phyloP scores from a whole-genome alignment of 2,329 filamentous ascomycete genomes.

The Colletotrichum sublineola region DNA sequence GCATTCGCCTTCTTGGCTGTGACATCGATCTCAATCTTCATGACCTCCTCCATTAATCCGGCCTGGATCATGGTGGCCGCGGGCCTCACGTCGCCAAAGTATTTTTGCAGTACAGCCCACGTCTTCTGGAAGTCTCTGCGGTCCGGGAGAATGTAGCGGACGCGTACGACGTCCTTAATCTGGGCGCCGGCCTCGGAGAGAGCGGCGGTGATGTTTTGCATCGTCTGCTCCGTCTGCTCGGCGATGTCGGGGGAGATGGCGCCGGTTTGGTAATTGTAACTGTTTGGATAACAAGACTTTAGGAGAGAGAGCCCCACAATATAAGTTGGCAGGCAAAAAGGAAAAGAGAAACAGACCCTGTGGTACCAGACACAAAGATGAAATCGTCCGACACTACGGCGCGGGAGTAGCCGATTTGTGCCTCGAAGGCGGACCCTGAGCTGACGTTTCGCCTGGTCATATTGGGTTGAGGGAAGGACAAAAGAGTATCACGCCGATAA shows the following conservation, averaged over 20 bases:
- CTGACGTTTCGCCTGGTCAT: constrained; percentile 59
- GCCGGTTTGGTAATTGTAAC: constrained; percentile 65
- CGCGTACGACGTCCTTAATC: constrained; percentile 63
- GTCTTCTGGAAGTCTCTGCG: constrained; percentile 60
- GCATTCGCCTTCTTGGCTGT: constrained; percentile 49
- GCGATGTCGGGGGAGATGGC: constrained; percentile 59
- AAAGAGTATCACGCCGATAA: not conserved
- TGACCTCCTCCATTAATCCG: constrained; percentile 62
- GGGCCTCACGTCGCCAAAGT: constrained; percentile 63
- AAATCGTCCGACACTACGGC: constrained; percentile 65
- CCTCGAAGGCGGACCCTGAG: constrained; percentile 66
- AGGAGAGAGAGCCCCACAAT: not conserved
- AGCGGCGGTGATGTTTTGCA: constrained; percentile 61
- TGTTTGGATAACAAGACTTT: constrained; percentile 42
- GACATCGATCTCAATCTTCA: constrained; percentile 61
- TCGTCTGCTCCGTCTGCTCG: constrained; percentile 64
- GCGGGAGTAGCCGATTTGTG: constrained; percentile 67
- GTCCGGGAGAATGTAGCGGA: constrained; percentile 65
- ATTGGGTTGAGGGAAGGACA: constrained; percentile 21
- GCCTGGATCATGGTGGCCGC: constrained; percentile 68
- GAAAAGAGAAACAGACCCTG: constrained; percentile 55
- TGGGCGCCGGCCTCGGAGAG: constrained; percentile 58
- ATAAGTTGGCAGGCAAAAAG: too few species aligned
- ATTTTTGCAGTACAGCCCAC: constrained; percentile 64
- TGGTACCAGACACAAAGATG: constrained; percentile 68